phyloP scores from a whole-genome alignment of 495 filamentous ascomycete genomes.

The Cetradonia linearis region DNA sequence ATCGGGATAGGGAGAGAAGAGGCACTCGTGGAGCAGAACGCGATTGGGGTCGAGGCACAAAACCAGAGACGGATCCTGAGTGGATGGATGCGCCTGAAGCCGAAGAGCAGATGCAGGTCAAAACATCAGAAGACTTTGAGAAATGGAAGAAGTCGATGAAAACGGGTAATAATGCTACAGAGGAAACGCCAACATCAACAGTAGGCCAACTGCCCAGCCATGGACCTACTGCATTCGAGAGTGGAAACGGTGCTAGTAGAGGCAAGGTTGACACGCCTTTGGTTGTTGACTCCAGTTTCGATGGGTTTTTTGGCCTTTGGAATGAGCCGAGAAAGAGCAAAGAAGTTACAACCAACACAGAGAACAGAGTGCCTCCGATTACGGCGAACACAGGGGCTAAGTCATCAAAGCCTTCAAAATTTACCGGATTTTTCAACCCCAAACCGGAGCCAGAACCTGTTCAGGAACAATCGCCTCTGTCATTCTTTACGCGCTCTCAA shows the following conservation, averaged over 20 bases:
- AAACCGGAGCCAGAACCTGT: conserved; percentile 46
- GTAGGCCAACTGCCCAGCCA: conserved; percentile 19
- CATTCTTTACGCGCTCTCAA: conserved; percentile 29
- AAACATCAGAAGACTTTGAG: conserved; percentile 87
- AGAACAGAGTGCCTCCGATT: conserved; percentile 18
- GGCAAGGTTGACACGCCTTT: conserved; percentile 44
- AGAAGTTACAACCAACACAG: conserved; percentile 26
- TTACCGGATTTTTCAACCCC: conserved; percentile 70
- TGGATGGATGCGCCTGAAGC: conserved; percentile 69
- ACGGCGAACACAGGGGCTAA: conserved; percentile 24
- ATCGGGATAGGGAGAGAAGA: conserved; percentile 53
- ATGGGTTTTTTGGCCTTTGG: conserved; percentile 74
- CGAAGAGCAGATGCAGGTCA: conserved; percentile 54
- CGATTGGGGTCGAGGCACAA: conserved; percentile 45
- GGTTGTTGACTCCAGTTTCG: conserved; percentile 55
- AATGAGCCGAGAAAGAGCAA: conserved; percentile 37
- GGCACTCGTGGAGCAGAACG: conserved; percentile 50
- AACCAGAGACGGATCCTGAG: conserved; percentile 69
- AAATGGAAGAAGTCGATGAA: conserved; percentile 93
- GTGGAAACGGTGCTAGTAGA: conserved; percentile 23
- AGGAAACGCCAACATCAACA: conserved; percentile 11
- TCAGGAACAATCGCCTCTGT: conserved; percentile 40
- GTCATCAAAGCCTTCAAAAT: conserved; percentile 58
- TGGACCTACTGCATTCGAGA: conserved; percentile 18
- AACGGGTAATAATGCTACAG: conserved; percentile 33